phyloP scores from a whole-genome alignment of 139 green algal species.

The Chlorokybus atmophyticus region DNA sequence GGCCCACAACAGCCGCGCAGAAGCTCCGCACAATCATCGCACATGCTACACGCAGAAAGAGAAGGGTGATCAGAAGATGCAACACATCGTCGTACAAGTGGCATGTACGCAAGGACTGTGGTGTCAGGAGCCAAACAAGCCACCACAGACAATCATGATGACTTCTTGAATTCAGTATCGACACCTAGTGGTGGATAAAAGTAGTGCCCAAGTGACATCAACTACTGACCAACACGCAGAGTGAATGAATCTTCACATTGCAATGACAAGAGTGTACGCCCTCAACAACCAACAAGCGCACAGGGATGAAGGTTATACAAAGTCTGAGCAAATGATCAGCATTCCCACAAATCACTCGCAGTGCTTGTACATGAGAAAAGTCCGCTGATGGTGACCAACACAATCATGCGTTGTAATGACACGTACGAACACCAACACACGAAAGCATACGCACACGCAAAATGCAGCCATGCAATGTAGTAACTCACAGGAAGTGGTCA shows the following conservation, averaged over 20 bases:
- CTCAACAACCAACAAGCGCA: too few relatives aligned
- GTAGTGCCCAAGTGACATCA: too few relatives aligned
- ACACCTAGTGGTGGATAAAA: too few relatives aligned
- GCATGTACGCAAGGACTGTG: neutral
- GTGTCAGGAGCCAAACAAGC: neutral
- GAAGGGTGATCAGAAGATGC: neutral
- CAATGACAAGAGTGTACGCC: too few relatives aligned
- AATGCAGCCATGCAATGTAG: neutral
- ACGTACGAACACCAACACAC: too few relatives aligned
- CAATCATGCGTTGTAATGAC: neutral
- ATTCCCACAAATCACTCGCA: neutral
- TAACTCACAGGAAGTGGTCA: conserved; percentile 23
- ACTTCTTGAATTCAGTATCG: too few relatives aligned
- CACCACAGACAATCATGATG: too few relatives aligned
- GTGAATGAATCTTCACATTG: too few relatives aligned
- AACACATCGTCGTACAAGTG: neutral
- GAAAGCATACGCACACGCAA: too few relatives aligned
- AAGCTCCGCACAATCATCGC: neutral
- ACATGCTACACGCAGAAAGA: neutral
- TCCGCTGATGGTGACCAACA: neutral
- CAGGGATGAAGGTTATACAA: too few relatives aligned
- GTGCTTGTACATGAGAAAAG: neutral
- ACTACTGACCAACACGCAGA: too few relatives aligned
- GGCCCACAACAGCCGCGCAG: neutral
- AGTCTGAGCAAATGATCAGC: neutral